Conservation (phyloP, 306 rosid genomes). For the Morella rubra region DNA sequence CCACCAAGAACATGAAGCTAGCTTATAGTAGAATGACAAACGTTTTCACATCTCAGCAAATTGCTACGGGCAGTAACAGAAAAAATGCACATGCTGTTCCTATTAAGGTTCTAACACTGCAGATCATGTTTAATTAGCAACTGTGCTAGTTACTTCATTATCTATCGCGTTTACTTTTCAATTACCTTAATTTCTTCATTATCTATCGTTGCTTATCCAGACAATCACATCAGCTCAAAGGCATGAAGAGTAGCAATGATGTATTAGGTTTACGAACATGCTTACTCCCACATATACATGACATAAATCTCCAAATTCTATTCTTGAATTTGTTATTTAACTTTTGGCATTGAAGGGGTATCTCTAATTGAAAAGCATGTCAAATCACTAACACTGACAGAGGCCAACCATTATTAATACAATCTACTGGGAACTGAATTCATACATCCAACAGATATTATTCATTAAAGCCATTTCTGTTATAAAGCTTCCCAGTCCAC, state of each 20-base stretch:
- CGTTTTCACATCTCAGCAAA: background rate
- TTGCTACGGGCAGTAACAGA: background rate
- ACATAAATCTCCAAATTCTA: background rate
- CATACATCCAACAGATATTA: no score
- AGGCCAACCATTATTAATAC: no score
- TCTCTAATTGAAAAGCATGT: no score
- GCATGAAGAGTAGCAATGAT: background rate
- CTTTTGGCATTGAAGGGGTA: background rate
- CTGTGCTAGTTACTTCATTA: no score
- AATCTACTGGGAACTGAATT: no score
- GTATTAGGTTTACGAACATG: background rate
- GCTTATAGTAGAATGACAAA: background rate
- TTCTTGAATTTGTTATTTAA: background rate
- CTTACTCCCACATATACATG: background rate
- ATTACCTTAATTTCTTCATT: no score
- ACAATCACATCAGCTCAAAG: no score
- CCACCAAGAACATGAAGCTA: background rate
- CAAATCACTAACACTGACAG: no score
- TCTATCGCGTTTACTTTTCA: background rate
- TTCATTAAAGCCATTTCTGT: no score
- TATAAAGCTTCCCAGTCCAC: background rate
- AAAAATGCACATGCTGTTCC: background rate
- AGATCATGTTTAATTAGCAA: background rate
- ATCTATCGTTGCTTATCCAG: background rate
- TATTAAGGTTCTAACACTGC: background rate